A percentile compares a stretch with the other conserved stretches of the same genome.
Conservation (phyloP, 75 land plant species). For the Chamaecyparis obtusa region DNA sequence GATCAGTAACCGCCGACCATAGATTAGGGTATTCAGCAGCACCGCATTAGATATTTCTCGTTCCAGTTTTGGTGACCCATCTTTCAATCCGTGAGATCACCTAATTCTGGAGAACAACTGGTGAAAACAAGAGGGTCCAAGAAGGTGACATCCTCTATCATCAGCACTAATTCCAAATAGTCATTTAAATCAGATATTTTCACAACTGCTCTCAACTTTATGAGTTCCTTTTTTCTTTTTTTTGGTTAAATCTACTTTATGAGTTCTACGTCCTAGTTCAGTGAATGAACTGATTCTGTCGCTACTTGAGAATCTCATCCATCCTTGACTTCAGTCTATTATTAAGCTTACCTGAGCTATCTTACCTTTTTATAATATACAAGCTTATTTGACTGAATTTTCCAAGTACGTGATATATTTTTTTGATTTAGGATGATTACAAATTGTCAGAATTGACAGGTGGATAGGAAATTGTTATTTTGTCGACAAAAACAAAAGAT, state of each 20-base stretch:
- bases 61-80: neutral
- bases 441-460: neutral
- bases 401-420: neutral
- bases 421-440: neutral
- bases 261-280: neutral
- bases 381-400: neutral
- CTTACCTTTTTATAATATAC: neutral
- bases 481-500: too few species aligned
- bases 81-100: neutral
- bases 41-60: neutral
- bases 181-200: too few species aligned
- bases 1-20: neutral
- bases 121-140: neutral
- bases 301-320: neutral
- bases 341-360: neutral
- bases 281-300: neutral
- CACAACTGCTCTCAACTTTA: too few species aligned
- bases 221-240: too few species aligned
- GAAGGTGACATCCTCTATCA: neutral
- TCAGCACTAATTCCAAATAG: too few species aligned
- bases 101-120: neutral
- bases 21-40: neutral
- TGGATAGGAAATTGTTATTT: too few species aligned
- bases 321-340: neutral
- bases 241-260: too few species aligned